Evolutionary conservation across 2,329 filamentous ascomycete genomes (phyloP).

Genomic region (Fusarium proliferatum): DNA sequence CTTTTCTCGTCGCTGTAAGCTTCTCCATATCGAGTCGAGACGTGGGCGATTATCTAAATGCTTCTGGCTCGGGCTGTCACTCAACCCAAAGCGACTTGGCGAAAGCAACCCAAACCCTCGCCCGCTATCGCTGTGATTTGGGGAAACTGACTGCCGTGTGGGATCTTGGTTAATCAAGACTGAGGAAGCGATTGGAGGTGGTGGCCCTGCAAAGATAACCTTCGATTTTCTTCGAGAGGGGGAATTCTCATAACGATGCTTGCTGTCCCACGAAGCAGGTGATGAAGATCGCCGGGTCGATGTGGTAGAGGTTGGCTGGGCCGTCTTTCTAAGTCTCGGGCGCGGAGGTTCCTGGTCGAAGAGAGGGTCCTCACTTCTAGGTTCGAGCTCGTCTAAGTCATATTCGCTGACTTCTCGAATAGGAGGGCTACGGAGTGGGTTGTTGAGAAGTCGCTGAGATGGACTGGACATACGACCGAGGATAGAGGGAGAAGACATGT

Average conservation of each 20-base stretch:
- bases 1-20: constrained; percentile 58
- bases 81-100: constrained; percentile 27
- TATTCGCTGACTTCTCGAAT: constrained; percentile 49
- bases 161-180: constrained; percentile 44
- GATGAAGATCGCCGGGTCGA: constrained; percentile 31
- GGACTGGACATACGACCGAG: constrained; percentile 45
- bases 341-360: constrained; percentile 38
- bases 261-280: constrained; percentile 35
- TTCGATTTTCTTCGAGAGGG: constrained; percentile 48
- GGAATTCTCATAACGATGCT: constrained; percentile 47
- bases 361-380: constrained; percentile 48
- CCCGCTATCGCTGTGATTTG: constrained; percentile 23
- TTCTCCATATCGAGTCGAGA: constrained; percentile 60
- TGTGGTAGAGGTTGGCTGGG: constrained; percentile 2
- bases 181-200: constrained; percentile 62
- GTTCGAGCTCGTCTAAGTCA: constrained; percentile 54
- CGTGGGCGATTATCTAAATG: constrained; percentile 45
- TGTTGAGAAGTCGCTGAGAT: constrained; percentile 39
- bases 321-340: constrained; percentile 36
- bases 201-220: constrained; percentile 60
- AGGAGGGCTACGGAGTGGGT: constrained; percentile 44
- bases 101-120: constrained; percentile 31
- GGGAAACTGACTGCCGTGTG: constrained; percentile 7
- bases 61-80: constrained; percentile 48
- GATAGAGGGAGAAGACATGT: constrained; percentile 46